Evolutionary conservation across 2,329 filamentous ascomycete species (phyloP), one percentile per base, ranked within the genome.

Genomic region (Aspergillus terreus): DNA sequence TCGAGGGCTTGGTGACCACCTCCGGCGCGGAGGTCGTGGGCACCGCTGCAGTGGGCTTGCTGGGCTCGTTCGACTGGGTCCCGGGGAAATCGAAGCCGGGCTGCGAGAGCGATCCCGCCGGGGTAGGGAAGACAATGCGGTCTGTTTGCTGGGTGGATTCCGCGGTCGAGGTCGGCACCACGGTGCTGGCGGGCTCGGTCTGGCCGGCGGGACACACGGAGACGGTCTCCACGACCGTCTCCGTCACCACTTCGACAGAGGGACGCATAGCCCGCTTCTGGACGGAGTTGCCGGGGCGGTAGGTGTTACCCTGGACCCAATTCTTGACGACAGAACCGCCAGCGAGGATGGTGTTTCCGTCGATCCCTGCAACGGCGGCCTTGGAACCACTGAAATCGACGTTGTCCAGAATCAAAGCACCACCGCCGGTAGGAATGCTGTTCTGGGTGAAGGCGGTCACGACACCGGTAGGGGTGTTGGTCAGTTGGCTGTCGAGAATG

Each of bases 341-440:
- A 2, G 77, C 73, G 27, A 96, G 80, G 42, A 96, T 76, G 4
- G 74, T 70, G 41, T 80, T 76, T 43, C 83, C 85, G 55, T 75
- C 77, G 19, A 75, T 67, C 47, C 76, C 73, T 48, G 82, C 77
- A 49, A 97, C 82, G 30, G 89, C 90, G 21, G 82, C 78, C 6
- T 80, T 78, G 49, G 88, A 83, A 49, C 83, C 85, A 44, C 77
- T 76, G 58, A 96, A 90, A 73, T 96, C 90, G 32, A 95, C 89
- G 60, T 96, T 96, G 74, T 96, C 89, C 10, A 97, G 71, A 59
- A 96, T 81, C 43, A 96, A 80, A 12, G 88, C 90, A 54, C 89
- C 90, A 64, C 91, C 92, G 61, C 88, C 88, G 50, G 79, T 74
- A 19, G 83, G 79, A 51, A 85, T 79, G 50, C 81, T 83, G 47